Evolutionary conservation across 352 stramenopile species (phyloP), one percentile per base, ranked within the genome.

Genomic region (Pythium inflatum): DNA sequence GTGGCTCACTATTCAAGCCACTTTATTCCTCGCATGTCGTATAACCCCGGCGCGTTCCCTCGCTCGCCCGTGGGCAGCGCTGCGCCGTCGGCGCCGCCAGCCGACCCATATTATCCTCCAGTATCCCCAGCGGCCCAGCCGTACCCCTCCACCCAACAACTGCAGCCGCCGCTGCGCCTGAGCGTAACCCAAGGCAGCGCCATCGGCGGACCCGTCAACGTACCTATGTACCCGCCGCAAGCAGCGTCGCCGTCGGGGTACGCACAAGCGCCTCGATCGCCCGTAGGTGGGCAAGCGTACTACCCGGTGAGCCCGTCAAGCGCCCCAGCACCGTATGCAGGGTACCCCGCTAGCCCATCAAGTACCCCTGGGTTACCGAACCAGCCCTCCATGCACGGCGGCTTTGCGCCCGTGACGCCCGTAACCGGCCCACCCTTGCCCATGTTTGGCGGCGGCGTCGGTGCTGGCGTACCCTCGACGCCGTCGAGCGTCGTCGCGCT

Each of bases 401-500:
- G 68, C 2, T 53, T 75, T 33, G 61, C 22, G 7, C 68, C 68
- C 25, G 68, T 75, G 28, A 71, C 55, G 18, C 62, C 68, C 7
- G 28, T 61, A 13, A 71, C 68, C 3, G 62, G 68, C 4, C 68
- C 68, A 12, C 68, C 40, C 20, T 68, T 71, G 69, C 57, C 62
- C 22, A 67, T 75, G 56, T 20, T 11, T 3, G 20, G 25, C 30
- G 54, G 33, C 12, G 62, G 38, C 14, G 33, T 57, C 36, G 60
- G n/a, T 31, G 40, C 65, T 28, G 22, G 53, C 62, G 68, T 70
- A 41, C 74, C 7, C 45, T 77, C 66, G 60, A 79, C 71, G 3
- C 81, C 83, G 14, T 83, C 81, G n/a, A 91, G 85, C 59, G 69
- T 88, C 50, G 74, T 91, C 50, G 81, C 90, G 62, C 77, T 93